Conservation (phyloP, 208 protist species). For the Leptomonas seymouri region DNA sequence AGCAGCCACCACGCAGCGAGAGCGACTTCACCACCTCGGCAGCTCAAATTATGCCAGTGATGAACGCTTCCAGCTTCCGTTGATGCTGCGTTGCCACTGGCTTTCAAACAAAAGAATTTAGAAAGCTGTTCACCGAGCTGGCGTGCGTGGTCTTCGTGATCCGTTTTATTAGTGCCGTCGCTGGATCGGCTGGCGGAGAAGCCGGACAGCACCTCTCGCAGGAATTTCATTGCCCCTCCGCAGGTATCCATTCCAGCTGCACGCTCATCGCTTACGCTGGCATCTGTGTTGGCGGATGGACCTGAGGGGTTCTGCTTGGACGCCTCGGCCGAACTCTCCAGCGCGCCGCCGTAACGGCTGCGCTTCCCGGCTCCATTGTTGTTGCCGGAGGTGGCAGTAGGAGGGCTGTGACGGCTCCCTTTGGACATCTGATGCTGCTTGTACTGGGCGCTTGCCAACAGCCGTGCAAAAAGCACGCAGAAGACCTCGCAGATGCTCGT, state of each 20-base stretch:
- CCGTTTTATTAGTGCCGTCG: not conserved
- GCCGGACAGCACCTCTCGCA: not conserved
- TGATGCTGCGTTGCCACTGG: no score
- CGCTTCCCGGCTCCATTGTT: not conserved
- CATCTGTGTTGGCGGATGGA: no score
- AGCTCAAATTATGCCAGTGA: no score
- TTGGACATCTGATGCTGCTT: constrained; percentile 23
- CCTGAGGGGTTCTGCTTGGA: no score
- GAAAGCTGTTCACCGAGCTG: no score
- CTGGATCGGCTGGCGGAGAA: no score
- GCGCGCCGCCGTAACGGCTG: not conserved
- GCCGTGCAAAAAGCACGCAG: constrained; percentile 11
- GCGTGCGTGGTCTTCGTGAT: not conserved
- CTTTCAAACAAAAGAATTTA: no score
- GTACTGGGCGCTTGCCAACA: constrained; percentile 14
- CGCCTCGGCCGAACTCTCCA: no score
- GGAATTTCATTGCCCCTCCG: no score
- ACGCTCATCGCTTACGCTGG: no score
- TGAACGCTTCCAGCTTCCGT: no score
- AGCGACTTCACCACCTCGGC: not conserved
- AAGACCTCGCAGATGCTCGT: not conserved
- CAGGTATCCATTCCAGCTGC: no score
- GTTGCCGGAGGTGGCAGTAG: not conserved
- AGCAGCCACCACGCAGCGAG: constrained; percentile 30
- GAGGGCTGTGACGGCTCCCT: not conserved